Conservation (phyloP, 2,329 filamentous ascomycete genomes). For the Penicillium sp. region DNA sequence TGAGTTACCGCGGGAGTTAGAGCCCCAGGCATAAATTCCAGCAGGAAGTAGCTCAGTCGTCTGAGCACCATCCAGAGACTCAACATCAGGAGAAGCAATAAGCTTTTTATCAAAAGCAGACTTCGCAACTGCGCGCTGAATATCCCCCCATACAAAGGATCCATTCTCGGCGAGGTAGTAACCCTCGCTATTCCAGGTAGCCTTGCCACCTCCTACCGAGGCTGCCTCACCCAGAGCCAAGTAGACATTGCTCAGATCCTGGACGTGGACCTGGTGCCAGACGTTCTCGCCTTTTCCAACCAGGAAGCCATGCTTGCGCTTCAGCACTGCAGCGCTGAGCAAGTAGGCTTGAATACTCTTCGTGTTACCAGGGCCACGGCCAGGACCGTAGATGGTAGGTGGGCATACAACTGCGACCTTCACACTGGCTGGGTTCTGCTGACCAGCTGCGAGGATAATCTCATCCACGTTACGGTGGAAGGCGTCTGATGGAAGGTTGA, state of each 20-base stretch:
- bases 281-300: constrained; percentile 42
- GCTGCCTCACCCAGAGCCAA: constrained; percentile 41
- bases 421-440: constrained; percentile 29
- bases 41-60: constrained; percentile 45
- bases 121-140: constrained; percentile 38
- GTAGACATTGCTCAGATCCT: constrained; percentile 43
- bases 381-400: constrained; percentile 44
- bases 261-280: constrained; percentile 45
- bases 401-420: constrained; percentile 44
- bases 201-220: constrained; percentile 39
- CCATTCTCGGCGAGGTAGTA: constrained; percentile 52
- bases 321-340: constrained; percentile 39
- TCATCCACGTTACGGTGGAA: constrained; percentile 45
- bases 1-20: constrained; percentile 39
- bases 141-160: constrained; percentile 43
- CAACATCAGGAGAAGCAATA: constrained; percentile 44
- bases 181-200: constrained; percentile 46
- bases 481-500: constrained; percentile 43
- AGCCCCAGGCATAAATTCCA: constrained; percentile 41
- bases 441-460: constrained; percentile 36
- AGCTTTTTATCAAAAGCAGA: constrained; percentile 56
- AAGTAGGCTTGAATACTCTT: constrained; percentile 46
- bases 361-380: constrained; percentile 38
- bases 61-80: constrained; percentile 34
- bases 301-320: constrained; percentile 40